Base-by-base conservation (phyloP, 306 rosid genomes). In the Lathyrus tuberosus region DNA sequence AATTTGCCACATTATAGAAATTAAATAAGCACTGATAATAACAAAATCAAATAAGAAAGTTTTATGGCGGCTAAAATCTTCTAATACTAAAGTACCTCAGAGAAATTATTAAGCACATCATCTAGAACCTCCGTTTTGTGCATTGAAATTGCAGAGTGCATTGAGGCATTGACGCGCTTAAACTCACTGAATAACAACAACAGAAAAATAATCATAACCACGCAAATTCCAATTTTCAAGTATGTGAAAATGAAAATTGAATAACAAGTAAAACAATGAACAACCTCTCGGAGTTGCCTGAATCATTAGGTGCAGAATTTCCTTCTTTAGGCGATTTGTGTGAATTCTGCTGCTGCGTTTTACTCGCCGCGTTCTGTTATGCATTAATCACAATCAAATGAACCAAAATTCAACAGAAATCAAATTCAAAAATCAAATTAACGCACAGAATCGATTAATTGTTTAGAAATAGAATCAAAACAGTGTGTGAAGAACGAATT, bases 81-180 rank as follows among this genome's bases (percentile, higher is more conserved):
- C 0, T 10, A 52, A 73, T 16, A 61, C 17, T 26, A 63, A 6
- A 70, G 33, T 58, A 82, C 98, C 94, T 87, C 86, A 2, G 97
- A 84, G 80, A 93, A 93, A 52, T 81, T 88, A 75, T 62, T 71
- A 58, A 93, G 97, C 69, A 76, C 83, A 4, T 78, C 78, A 76
- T 90, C 98, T 40, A 88, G 78, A 71, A 85, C 81, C 69, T 93
- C 97, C 0, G 84, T 85, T 86, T 90, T 86, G 76, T 76, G 81
- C 91, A 85, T 77, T 10, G 96, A 85, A 37, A 90, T 84, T 6
- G 97, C 97, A 2, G 86, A 85, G 59, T 86, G 86, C 97, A 93
- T 88, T n/a, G 87, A 88, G 22, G 80, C 77, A 6, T 86, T 82
- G 0, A 90, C 97, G 65, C 65, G 77, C 69, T 86, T 82, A 62